phyloP scores from a whole-genome alignment of 352 stramenopile genomes.

The Pythium sp. region DNA sequence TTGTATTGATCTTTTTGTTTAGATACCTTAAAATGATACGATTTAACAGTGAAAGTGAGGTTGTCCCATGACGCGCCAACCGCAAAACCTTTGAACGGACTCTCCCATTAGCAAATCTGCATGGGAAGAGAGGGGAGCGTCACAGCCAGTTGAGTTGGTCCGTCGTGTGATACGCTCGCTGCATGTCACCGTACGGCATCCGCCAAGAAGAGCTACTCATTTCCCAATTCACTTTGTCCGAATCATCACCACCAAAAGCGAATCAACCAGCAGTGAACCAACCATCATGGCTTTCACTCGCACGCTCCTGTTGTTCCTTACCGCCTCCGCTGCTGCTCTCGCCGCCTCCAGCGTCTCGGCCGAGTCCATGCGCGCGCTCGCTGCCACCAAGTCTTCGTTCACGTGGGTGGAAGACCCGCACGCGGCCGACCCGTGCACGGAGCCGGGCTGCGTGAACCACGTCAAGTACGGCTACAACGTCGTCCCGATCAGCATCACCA shows the following conservation, averaged over 20 bases:
- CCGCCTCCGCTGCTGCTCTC: background rate
- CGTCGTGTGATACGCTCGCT: background rate
- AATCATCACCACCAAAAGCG: constrained; percentile 7
- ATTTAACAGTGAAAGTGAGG: background rate
- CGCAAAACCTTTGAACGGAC: constrained; percentile 3
- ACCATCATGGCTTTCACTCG: background rate
- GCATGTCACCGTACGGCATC: background rate
- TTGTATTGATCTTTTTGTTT: background rate
- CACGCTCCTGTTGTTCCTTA: constrained; percentile 1
- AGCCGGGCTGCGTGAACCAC: constrained; percentile 39
- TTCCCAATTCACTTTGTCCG: constrained; percentile 12
- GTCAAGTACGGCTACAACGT: constrained; percentile 53
- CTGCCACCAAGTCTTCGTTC: constrained; percentile 25
- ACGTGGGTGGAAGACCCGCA: constrained; percentile 42
- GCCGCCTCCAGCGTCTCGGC: constrained; percentile 3
- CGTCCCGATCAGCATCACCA: constrained; percentile 37
- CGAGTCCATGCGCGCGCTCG: constrained; percentile 9
- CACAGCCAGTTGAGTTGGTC: background rate
- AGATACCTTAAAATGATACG: background rate
- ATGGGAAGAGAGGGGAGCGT: background rate
- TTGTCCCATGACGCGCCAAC: constrained; percentile 8
- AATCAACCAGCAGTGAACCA: background rate
- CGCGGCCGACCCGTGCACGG: constrained; percentile 35
- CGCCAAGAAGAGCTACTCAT: constrained; percentile 6
- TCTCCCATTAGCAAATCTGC: background rate